These are phyloP conservation scores for Coemansia furcata DNA, from an alignment of 192 early-diverging fungal genomes.

Conservation along the genomic window DNA sequence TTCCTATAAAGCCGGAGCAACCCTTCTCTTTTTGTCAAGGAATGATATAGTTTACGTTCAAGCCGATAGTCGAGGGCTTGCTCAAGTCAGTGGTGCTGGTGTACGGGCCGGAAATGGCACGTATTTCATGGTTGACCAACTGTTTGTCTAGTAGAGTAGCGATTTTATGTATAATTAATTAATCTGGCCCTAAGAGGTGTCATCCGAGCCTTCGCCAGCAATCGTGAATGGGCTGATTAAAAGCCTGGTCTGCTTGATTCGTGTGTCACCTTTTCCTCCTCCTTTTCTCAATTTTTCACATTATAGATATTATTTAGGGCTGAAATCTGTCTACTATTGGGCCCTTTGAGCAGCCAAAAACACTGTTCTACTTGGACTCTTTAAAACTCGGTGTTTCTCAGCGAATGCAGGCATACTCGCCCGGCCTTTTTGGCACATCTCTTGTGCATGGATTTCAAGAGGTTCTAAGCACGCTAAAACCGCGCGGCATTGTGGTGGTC, in stretches of 20 bases:
- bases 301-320: background rate
- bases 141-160: conserved; percentile 21
- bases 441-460: conserved; percentile 6
- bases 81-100: conserved; percentile 30
- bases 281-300: background rate
- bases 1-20: conserved; percentile 23
- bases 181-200: background rate
- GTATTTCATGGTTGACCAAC: conserved; percentile 36
- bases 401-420: conserved; percentile 17
- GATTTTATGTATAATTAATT: background rate
- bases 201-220: background rate
- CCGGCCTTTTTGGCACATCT: conserved; percentile 9
- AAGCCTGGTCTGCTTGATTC: background rate
- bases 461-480: background rate
- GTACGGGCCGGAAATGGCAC: conserved; percentile 28
- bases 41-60: conserved; percentile 29
- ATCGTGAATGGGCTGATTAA: background rate
- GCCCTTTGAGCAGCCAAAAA: background rate
- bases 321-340: background rate
- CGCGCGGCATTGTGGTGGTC: background rate
- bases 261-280: background rate
- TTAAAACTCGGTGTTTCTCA: background rate
- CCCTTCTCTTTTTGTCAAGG: conserved; percentile 26
- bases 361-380: background rate
- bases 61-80: conserved; percentile 26